These are phyloP conservation scores for Chlorella sorokiniana DNA, from an alignment of 139 green algal genomes.

Conservation along the genomic window DNA sequence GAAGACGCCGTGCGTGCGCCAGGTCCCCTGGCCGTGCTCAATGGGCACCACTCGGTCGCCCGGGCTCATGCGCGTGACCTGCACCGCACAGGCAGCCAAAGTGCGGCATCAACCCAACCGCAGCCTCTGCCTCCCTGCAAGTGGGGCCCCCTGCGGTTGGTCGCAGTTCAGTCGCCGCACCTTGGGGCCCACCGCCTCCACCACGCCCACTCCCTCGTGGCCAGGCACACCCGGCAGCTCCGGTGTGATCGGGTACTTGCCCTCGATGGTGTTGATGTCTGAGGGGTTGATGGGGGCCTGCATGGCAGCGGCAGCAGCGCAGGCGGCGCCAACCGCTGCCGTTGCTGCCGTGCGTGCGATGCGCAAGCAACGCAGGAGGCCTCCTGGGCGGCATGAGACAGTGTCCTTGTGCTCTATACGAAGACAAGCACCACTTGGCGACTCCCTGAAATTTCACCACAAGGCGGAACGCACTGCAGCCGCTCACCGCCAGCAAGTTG, in stretches of 20 bases:
- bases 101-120: too few species aligned
- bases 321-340: not conserved
- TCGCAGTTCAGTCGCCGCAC: too few species aligned
- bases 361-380: not conserved
- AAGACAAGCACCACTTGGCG: not conserved
- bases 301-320: not conserved
- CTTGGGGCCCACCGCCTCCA: slow-evolving; percentile 57
- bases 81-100: not conserved
- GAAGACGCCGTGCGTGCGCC: slow-evolving; percentile 60
- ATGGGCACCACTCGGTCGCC: slow-evolving; percentile 82
- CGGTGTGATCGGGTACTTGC: slow-evolving; percentile 75
- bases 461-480: not conserved
- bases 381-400: not conserved
- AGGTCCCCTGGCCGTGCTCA: slow-evolving; percentile 72
- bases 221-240: slow-evolving; percentile 66
- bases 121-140: too few species aligned
- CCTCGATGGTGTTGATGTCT: slow-evolving; percentile 86
- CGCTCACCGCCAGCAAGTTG: slow-evolving; percentile 40
- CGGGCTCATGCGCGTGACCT: slow-evolving; percentile 60
- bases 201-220: slow-evolving; percentile 79
- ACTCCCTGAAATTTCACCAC: not conserved
- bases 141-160: not conserved
- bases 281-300: slow-evolving; percentile 82
- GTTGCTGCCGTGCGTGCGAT: not conserved
- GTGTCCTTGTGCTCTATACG: too few species aligned